Evolutionary conservation across 805 yeast species (phyloP).

Genomic region (Citeromyces matritensis): DNA sequence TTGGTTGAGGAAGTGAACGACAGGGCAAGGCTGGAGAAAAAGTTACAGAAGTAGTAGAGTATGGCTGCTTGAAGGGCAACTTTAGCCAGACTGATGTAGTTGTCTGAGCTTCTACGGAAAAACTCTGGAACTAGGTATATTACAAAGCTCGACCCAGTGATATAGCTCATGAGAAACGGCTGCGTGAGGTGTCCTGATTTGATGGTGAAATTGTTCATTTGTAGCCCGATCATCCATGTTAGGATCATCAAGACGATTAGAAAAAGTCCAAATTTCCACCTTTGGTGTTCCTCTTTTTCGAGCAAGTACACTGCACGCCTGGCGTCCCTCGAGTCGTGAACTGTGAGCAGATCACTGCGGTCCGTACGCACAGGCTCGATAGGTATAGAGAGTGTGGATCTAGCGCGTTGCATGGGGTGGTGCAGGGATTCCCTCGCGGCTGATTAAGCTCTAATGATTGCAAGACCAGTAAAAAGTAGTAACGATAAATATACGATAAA

Average conservation of each 20-base stretch:
- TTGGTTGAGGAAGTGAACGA: slow-evolving; percentile 37
- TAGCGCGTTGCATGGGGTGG: no score
- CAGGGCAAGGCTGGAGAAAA: slow-evolving; percentile 23
- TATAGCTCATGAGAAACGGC: slow-evolving; percentile 29
- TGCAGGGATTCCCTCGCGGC: no score
- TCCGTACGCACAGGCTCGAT: no score
- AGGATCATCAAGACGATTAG: slow-evolving; percentile 23
- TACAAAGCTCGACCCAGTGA: slow-evolving; percentile 30
- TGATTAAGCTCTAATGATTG: no score
- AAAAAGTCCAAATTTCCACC: slow-evolving; percentile 27
- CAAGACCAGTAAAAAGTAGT: no score
- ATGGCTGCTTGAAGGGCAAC: slow-evolving; percentile 23
- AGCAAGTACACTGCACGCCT: no score
- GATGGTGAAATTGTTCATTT: slow-evolving; percentile 29
- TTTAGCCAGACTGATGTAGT: not conserved
- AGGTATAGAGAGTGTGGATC: no score
- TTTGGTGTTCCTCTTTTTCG: slow-evolving; percentile 17
- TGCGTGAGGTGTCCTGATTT: slow-evolving; percentile 31
- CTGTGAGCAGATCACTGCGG: no score
- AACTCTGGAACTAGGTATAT: slow-evolving; percentile 28
- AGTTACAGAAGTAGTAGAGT: slow-evolving; percentile 25
- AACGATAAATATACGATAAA: no score
- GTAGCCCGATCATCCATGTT: slow-evolving; percentile 34
- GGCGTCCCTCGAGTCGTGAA: no score
- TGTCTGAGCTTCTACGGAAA: not conserved